Base-by-base conservation (phyloP, 352 stramenopile species). In the Phytophthora syringae region DNA sequence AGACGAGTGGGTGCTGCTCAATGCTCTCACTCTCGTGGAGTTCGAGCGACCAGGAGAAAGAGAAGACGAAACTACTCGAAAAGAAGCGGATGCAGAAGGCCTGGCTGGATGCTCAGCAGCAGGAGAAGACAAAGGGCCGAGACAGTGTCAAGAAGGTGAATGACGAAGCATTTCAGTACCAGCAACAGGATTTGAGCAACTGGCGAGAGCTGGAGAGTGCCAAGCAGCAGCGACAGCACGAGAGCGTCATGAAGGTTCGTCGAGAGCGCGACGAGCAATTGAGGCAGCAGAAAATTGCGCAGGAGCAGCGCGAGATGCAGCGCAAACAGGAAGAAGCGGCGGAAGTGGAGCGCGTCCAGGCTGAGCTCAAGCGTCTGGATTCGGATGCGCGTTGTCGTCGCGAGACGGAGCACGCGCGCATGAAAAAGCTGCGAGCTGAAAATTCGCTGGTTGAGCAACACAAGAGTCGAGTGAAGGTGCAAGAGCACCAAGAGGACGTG, bases 1-100 rank as follows among this genome's bases (percentile, higher is more conserved):
- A 28, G 82, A 92, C 52, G 82, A 92, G 58, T 92, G 82, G 82
- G 82, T 92, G 13, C 69, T 92, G 50, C 75, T 92, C 11, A 89
- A 92, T 48, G 82, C 82, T 11, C 74, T 92, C 24, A 88, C 79
- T 24, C 73, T 88, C n/a, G 80, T 92, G 20, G 82, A 92, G 56
- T 88, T 80, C 61, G 82, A 92, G 75, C 34, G 77, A 85, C 40
- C 74, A 87, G 30, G 71, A 79, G 48, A 74, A 74, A 16, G 79
- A 82, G 24, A 80, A 76, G 25, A 9, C 30, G 13, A 70, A 63
- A 64, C 28, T 73, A 11, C 7, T 76, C 24, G 72, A 88, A 45
- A 92, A 89, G 64, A 84, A 89, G 60, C 67, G 54, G 13, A 72
- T 80, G 56, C 82, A 92, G 66, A 83, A 83, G 18, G 71, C 70